Evolutionary conservation across 169 alveolate genomes (phyloP).

Genomic region (Babesia caballi): DNA sequence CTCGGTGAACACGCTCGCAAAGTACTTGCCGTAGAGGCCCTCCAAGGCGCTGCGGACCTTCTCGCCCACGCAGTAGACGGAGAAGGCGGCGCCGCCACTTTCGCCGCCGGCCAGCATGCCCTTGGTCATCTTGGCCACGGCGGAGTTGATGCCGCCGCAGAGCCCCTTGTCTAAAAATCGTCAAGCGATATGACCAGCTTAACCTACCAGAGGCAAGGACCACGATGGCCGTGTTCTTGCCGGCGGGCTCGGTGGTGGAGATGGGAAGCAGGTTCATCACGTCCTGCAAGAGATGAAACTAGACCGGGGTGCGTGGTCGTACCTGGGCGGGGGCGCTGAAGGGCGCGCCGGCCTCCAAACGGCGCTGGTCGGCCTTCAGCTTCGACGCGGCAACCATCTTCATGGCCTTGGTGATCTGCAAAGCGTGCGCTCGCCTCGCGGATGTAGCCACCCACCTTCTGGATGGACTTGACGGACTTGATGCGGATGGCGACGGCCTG

Average conservation of each 20-base stretch:
- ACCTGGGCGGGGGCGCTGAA: constrained; percentile 73
- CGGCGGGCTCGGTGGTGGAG: constrained; percentile 51
- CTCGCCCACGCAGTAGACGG: constrained; percentile 59
- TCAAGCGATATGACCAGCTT: background rate
- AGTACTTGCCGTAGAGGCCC: constrained; percentile 35
- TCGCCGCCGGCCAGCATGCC: constrained; percentile 47
- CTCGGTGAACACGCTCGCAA: constrained; percentile 67
- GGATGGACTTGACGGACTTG: constrained; percentile 90
- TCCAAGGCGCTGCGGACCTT: constrained; percentile 65
- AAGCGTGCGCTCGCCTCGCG: background rate
- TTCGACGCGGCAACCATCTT: constrained; percentile 96
- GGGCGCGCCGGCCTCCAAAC: constrained; percentile 76
- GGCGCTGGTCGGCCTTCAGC: constrained; percentile 85
- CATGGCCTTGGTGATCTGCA: constrained; percentile 85
- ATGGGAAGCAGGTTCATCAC: constrained; percentile 65
- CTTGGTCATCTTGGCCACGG: constrained; percentile 65
- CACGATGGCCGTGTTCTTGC: constrained; percentile 52
- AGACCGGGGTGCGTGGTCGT: background rate
- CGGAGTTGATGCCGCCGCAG: constrained; percentile 84
- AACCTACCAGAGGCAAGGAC: constrained; percentile 53
- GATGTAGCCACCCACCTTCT: constrained; percentile 74
- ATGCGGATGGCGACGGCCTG: constrained; percentile 84
- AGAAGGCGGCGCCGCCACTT: constrained; percentile 31
- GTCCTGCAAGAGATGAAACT: constrained; percentile 17
- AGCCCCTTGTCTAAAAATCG: constrained; percentile 78